Conservation (phyloP, 2,329 filamentous ascomycete species). For the Epichloe coenophiala region DNA sequence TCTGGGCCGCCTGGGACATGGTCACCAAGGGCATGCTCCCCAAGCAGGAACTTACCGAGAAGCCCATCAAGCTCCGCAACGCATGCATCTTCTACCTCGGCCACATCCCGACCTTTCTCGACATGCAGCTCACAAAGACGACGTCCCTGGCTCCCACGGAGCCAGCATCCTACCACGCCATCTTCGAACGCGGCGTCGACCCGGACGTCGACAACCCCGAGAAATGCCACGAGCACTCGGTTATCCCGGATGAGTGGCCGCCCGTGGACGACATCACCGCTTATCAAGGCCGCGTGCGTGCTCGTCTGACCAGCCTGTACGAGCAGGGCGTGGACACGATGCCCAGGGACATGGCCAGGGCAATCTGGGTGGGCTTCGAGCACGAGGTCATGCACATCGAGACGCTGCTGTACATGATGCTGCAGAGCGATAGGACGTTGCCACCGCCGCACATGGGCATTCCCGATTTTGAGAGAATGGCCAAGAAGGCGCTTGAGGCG, state of each 20-base stretch:
- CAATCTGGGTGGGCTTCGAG: slow-evolving; percentile 84
- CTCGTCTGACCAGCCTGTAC: slow-evolving; percentile 50
- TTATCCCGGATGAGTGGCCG: slow-evolving; percentile 82
- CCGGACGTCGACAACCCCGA: slow-evolving; percentile 92
- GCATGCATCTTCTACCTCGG: slow-evolving; percentile 91
- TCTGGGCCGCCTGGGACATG: slow-evolving; percentile 81
- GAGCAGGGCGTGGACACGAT: slow-evolving; percentile 29
- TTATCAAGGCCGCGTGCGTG: slow-evolving; percentile 65
- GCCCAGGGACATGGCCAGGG: slow-evolving; percentile 51
- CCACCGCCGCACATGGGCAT: slow-evolving; percentile 51
- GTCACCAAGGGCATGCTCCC: slow-evolving; percentile 80
- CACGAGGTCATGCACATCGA: slow-evolving; percentile 95
- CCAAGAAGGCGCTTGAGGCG: slow-evolving; percentile 41
- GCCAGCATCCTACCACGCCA: slow-evolving; percentile 55
- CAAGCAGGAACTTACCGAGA: slow-evolving; percentile 61
- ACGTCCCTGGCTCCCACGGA: slow-evolving; percentile 53
- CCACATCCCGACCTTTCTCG: slow-evolving; percentile 87
- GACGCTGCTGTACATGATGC: slow-evolving; percentile 93
- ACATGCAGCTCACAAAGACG: slow-evolving; percentile 76
- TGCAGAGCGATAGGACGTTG: slow-evolving; percentile 74
- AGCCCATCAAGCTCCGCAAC: slow-evolving; percentile 89
- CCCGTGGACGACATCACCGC: slow-evolving; percentile 55
- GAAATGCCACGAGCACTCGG: slow-evolving; percentile 76
- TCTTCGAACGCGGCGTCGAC: slow-evolving; percentile 93
- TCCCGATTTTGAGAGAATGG: slow-evolving; percentile 64